Evolutionary conservation across 2,329 filamentous ascomycete genomes (phyloP).

Genomic region (Scedosporium minutisporum): DNA sequence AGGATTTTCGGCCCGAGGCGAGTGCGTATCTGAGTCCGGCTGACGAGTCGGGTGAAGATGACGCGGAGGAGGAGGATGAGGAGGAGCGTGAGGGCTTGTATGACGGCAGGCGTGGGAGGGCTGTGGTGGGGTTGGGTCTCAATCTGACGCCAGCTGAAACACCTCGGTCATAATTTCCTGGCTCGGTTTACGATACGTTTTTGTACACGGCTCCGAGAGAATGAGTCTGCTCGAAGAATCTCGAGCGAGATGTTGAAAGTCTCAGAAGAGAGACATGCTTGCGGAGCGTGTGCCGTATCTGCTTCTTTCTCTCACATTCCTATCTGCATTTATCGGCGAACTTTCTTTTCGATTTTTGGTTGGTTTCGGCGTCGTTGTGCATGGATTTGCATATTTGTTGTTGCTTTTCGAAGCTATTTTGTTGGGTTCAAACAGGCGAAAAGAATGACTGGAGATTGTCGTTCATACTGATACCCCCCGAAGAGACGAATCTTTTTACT

Average conservation of each 20-base stretch:
- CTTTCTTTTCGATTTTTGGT: not conserved
- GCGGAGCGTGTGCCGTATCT: too few species aligned
- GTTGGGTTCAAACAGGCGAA: not conserved
- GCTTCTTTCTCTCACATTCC: too few species aligned
- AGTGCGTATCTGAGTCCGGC: not conserved
- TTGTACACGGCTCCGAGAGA: not conserved
- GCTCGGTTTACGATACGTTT: not conserved
- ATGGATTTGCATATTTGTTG: not conserved
- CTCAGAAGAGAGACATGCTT: too few species aligned
- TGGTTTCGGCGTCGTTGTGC: not conserved
- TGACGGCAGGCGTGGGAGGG: constrained; percentile 16
- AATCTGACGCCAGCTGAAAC: constrained; percentile 32
- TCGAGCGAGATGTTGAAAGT: not conserved
- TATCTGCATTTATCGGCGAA: not conserved
- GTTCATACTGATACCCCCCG: not conserved
- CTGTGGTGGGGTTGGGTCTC: constrained; percentile 27
- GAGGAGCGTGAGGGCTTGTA: not conserved
- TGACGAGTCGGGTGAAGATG: constrained; percentile 9
- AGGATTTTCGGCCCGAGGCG: not conserved
- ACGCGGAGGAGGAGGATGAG: not conserved
- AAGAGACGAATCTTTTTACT: not conserved
- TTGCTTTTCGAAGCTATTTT: not conserved
- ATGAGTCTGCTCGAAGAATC: not conserved
- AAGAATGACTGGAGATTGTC: not conserved
- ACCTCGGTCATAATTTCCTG: constrained; percentile 7